These are phyloP conservation scores for Penicillium fimorum DNA, from an alignment of 495 filamentous ascomycete genomes.

Conservation along the genomic window DNA sequence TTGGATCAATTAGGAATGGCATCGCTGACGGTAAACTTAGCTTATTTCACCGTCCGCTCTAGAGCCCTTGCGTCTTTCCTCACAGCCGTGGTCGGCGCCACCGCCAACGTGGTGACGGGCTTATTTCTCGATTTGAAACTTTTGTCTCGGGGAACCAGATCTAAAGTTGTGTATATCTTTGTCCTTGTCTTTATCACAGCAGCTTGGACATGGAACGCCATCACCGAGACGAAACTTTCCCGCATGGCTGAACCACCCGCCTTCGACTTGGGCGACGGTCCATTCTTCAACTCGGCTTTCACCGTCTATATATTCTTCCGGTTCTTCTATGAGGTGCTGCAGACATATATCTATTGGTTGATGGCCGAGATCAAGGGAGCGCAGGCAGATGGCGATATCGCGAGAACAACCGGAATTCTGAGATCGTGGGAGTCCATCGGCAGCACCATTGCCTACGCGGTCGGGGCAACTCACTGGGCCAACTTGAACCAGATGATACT, in stretches of 20 bases:
- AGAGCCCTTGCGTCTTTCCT: slow-evolving; percentile 52
- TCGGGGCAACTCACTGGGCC: slow-evolving; percentile 39
- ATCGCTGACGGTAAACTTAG: slow-evolving; percentile 13
- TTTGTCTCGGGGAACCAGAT: slow-evolving; percentile 25
- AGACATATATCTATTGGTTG: slow-evolving; percentile 39
- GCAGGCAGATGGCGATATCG: slow-evolving; percentile 42
- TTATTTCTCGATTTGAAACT: slow-evolving; percentile 44
- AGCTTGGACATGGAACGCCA: slow-evolving; percentile 22
- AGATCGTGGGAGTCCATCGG: slow-evolving; percentile 51
- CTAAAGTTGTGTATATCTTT: slow-evolving; percentile 16
- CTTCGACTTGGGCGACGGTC: slow-evolving; percentile 22
- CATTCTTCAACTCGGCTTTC: slow-evolving; percentile 25
- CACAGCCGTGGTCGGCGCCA: slow-evolving; percentile 43
- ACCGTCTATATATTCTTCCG: slow-evolving; percentile 24
- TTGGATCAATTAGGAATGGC: neutral
- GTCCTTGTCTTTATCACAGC: slow-evolving; percentile 20
- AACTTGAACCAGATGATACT: slow-evolving; percentile 24
- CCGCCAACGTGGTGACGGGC: slow-evolving; percentile 49
- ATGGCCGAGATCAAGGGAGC: slow-evolving; percentile 27
- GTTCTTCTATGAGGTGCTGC: slow-evolving; percentile 47
- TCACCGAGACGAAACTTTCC: slow-evolving; percentile 17
- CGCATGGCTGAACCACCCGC: slow-evolving; percentile 18
- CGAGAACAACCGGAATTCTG: slow-evolving; percentile 48
- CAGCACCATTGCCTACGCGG: slow-evolving; percentile 48
- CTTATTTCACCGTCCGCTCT: slow-evolving; percentile 58